phyloP scores from a whole-genome alignment of 176 grass and related monocot genomes.

The Raddia distichophylla region DNA sequence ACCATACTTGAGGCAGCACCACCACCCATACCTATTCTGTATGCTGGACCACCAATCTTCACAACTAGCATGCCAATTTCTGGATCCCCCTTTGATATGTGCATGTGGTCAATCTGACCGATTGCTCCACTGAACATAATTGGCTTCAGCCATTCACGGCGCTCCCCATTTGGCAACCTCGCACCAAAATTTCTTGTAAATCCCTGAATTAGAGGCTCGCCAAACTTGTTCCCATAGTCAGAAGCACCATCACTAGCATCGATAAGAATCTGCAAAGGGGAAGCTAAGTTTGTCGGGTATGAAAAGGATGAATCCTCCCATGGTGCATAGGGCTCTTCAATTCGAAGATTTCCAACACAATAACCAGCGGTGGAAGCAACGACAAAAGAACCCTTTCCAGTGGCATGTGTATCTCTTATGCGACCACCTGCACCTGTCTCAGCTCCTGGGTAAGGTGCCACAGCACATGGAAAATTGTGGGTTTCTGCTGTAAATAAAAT shows the following conservation, averaged over 20 bases:
- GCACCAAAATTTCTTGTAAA: slow-evolving; percentile 75
- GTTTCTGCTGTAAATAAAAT: slow-evolving; percentile 86
- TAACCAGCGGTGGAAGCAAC: slow-evolving; percentile 81
- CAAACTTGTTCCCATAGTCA: slow-evolving; percentile 92
- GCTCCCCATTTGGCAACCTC: slow-evolving; percentile 38
- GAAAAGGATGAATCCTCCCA: slow-evolving; percentile 84
- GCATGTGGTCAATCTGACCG: slow-evolving; percentile 74
- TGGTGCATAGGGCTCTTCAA: slow-evolving; percentile 62
- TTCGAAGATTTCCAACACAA: slow-evolving; percentile 79
- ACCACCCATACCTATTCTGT: slow-evolving; percentile 90
- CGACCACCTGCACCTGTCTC: slow-evolving; percentile 80
- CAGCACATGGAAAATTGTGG: slow-evolving; percentile 90
- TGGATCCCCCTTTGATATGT: slow-evolving; percentile 65
- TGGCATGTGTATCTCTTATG: slow-evolving; percentile 90
- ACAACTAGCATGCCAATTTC: slow-evolving; percentile 89
- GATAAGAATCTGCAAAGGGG: slow-evolving; percentile 75
- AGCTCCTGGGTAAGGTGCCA: slow-evolving; percentile 77
- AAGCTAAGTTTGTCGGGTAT: slow-evolving; percentile 50
- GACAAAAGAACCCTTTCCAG: slow-evolving; percentile 75
- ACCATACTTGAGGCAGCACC: slow-evolving; percentile 87
- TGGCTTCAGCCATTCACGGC: slow-evolving; percentile 82
- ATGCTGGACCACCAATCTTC: slow-evolving; percentile 87
- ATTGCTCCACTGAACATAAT: slow-evolving; percentile 94
- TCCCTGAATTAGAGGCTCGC: slow-evolving; percentile 81
- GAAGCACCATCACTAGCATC: slow-evolving; percentile 77